Evolutionary conservation across 2,329 filamentous ascomycete species (phyloP), one percentile per base, ranked within the genome.

Genomic region (Fusarium concolor): DNA sequence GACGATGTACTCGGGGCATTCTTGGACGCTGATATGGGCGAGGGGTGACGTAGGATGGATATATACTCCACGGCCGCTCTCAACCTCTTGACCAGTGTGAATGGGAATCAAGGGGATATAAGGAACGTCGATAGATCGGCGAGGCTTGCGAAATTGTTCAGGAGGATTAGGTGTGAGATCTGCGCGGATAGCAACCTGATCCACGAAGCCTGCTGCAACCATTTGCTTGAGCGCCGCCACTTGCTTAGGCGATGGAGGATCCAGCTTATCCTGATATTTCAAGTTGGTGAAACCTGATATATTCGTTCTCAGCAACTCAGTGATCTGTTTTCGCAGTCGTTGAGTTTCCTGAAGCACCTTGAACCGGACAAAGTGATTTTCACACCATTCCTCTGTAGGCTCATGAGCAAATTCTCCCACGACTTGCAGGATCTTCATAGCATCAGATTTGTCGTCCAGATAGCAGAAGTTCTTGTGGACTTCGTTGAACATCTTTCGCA

Each of bases 121-220:
- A 0, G 95, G 92, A 4, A 98, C 92, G 71, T 98, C 94, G 68
- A 96, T 96, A 3, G 94, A 92, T n/a, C 94, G 88, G 50, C 88
- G 89, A 0, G 94, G 92, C 65, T 92, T 93, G 18, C 90, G 85
- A 44, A 84, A 80, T 53, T 86, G 80, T 64, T 90, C 89, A 1
- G 90, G 89, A 1, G 92, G 92, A 14, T 85, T 86, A 1, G 93
- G 92, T 0, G 93, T 86, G n/a, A 93, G 83, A 78, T 99, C 95
- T 6, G 92, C 93, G 62, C 96, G 92, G 71, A 98, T 94, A 44
- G 96, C 96, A 39, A 99, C 87, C 71, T 97, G 92, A 79, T 99
- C 96, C 74, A 98, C 89, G 81, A 97, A 98, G 2, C 95, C 96
- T 0, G 93, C 91, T 0, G 95, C 93, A 22, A 93, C 89, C 81